Conservation (phyloP, 495 filamentous ascomycete genomes). For the Aspergillus diversus region DNA sequence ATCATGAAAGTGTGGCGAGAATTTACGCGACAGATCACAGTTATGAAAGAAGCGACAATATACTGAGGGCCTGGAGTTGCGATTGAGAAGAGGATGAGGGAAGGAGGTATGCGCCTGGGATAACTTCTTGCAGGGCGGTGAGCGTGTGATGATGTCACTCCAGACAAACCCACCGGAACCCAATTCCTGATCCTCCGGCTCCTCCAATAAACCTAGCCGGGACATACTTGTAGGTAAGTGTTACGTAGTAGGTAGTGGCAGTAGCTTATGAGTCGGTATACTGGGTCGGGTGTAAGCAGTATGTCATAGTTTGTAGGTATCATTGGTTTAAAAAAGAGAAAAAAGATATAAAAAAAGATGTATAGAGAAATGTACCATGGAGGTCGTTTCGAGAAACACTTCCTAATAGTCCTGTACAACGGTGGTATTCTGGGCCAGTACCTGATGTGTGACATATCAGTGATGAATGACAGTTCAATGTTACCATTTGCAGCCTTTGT, state of each 20-base stretch:
- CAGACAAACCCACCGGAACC: neutral
- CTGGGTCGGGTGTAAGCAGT: neutral
- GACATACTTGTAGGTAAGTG: no score
- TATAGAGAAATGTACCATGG: neutral
- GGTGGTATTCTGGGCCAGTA: no score
- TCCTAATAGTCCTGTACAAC: no score
- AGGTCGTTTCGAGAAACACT: neutral
- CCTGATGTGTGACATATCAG: no score
- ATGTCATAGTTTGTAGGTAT: neutral
- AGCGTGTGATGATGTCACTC: conserved; percentile 43
- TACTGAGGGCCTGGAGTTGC: neutral
- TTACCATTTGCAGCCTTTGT: no score
- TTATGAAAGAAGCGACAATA: neutral
- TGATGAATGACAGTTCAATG: no score
- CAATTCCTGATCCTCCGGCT: neutral
- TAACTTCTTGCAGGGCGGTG: conserved; percentile 31
- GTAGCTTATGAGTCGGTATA: neutral
- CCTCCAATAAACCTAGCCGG: neutral
- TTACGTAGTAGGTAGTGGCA: neutral
- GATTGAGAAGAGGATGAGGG: conserved; percentile 11
- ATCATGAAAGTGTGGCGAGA: conserved; percentile 6
- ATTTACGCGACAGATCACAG: neutral
- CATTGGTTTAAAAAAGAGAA: neutral
- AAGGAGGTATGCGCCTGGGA: conserved; percentile 1
- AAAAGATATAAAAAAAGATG: neutral